These are phyloP conservation scores for Canna indica DNA, from an alignment of 176 grass and related monocot genomes.

Conservation along the genomic window DNA sequence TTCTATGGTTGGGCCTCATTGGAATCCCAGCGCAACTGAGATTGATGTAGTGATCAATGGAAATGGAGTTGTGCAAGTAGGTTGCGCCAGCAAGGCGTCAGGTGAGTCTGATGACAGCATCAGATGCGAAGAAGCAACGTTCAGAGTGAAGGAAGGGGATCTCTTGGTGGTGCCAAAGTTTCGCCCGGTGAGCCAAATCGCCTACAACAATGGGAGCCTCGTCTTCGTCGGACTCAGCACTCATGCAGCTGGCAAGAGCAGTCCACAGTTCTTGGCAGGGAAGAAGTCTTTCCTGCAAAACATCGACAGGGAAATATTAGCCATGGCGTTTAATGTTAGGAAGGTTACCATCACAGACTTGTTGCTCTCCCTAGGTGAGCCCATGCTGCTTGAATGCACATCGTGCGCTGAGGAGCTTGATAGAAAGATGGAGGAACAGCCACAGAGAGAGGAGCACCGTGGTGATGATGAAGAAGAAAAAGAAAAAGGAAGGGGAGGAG, in stretches of 20 bases:
- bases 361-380: background rate
- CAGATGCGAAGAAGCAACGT: background rate
- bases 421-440: background rate
- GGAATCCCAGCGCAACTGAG: background rate
- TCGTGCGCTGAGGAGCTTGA: background rate
- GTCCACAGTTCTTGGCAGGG: background rate
- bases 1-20: slow-evolving; percentile 2
- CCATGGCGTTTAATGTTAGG: background rate
- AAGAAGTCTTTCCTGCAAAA: background rate
- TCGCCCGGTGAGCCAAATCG: background rate
- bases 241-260: background rate
- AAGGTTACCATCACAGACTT: background rate
- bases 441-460: background rate
- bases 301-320: background rate
- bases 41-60: slow-evolving; percentile 1
- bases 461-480: background rate
- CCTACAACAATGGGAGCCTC: slow-evolving; percentile 1
- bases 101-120: background rate
- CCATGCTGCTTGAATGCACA: background rate
- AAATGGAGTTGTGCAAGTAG: background rate
- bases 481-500: no score
- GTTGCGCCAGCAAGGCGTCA: background rate
- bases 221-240: background rate
- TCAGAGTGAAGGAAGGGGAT: background rate
- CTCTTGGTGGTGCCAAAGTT: background rate